These are phyloP conservation scores for Kokia cookei DNA, from an alignment of 441 rosid species.

Conservation along the genomic window DNA sequence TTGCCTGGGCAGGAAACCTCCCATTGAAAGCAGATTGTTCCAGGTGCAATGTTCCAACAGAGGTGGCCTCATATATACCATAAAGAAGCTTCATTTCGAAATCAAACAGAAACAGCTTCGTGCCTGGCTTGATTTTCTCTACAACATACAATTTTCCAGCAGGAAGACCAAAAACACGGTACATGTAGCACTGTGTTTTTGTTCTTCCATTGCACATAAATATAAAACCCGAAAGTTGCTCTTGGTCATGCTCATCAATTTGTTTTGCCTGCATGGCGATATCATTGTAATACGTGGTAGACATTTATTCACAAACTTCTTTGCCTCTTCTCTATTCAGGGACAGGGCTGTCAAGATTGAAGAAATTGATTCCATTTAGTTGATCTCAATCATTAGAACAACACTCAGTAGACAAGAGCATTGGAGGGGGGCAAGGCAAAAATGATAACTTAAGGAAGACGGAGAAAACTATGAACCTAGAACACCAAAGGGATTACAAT, in stretches of 20 bases:
- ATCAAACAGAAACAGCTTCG: constrained; percentile 50
- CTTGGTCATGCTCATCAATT: constrained; percentile 8
- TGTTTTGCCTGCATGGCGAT: constrained; percentile 4
- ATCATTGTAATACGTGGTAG: constrained; percentile 9
- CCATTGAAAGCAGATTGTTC: constrained; percentile 32
- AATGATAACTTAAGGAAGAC: background rate
- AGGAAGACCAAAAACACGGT: constrained; percentile 45
- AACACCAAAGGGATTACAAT: background rate
- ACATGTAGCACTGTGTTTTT: constrained; percentile 35
- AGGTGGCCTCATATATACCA: constrained; percentile 42
- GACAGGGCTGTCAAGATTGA: background rate
- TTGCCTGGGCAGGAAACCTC: constrained; percentile 38
- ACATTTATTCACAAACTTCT: too few relatives aligned
- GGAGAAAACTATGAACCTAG: background rate
- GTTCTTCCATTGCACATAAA: constrained; percentile 48
- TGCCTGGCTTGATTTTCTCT: constrained; percentile 35
- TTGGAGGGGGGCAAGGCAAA: background rate
- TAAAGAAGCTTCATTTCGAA: constrained; percentile 45
- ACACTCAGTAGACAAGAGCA: background rate
- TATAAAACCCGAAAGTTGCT: constrained; percentile 35
- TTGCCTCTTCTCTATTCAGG: background rate
- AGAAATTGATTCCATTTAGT: background rate
- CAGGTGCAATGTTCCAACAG: constrained; percentile 31
- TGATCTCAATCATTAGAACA: background rate
- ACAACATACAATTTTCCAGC: constrained; percentile 18